phyloP scores from a whole-genome alignment of 768 basidiomycete species.

The Strobilomyces dryophilus region DNA sequence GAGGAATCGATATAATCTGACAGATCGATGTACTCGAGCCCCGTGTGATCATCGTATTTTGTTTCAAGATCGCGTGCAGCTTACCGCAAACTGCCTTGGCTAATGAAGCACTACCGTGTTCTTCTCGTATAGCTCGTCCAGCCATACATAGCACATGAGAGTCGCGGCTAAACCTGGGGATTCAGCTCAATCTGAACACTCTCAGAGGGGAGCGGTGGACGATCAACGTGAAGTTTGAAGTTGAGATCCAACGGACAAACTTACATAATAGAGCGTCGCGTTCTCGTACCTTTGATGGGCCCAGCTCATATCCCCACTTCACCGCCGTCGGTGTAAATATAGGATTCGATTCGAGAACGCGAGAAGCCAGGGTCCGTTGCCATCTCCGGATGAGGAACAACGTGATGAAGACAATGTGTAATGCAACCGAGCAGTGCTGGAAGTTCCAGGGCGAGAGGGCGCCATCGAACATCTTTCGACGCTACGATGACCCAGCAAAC shows the following conservation, averaged over 20 bases:
- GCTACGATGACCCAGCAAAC: no score
- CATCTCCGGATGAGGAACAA: not conserved
- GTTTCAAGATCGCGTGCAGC: not conserved
- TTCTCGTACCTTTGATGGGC: not conserved
- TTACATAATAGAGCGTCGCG: not conserved
- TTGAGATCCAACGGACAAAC: no score
- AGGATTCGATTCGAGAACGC: not conserved
- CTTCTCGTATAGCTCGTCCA: no score
- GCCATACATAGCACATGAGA: no score
- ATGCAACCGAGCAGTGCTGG: no score
- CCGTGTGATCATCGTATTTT: not conserved
- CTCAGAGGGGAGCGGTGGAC: no score
- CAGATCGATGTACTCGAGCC: not conserved
- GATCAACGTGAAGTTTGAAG: no score
- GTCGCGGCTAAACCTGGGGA: no score
- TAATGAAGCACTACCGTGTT: not conserved
- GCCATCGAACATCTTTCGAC: no score
- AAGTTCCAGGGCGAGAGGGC: no score
- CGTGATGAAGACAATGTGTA: no score
- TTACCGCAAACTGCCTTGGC: not conserved
- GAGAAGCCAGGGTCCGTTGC: not conserved
- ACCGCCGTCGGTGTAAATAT: conserved; percentile 2
- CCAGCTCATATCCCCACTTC: not conserved
- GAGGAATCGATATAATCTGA: not conserved
- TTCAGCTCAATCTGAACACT: no score